Percentiles rank a stretch among this genome's conserved stretches.
Evolutionary conservation across 176 grass and related monocot species (phyloP).

Genomic region (Oryza glumipatula): DNA sequence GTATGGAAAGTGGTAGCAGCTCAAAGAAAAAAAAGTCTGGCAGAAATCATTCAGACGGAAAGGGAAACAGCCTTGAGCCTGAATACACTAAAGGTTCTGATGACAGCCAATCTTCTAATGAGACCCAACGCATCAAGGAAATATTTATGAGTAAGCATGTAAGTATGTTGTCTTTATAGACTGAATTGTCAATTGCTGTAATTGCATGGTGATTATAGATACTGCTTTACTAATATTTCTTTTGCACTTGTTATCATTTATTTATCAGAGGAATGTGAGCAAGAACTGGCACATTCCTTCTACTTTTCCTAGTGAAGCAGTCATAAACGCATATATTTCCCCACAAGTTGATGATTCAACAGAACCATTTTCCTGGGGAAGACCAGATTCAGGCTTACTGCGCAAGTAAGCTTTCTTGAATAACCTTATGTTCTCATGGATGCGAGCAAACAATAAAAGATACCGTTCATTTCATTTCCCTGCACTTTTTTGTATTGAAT

Average conservation of each 20-base stretch:
- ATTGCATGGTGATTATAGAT: slow-evolving; percentile 26
- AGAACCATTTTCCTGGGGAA: slow-evolving; percentile 87
- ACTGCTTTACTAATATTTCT: slow-evolving; percentile 27
- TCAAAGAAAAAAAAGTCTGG: slow-evolving; percentile 63
- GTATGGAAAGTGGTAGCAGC: slow-evolving; percentile 47
- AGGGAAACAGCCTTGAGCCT: slow-evolving; percentile 36
- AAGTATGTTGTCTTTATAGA: slow-evolving; percentile 42
- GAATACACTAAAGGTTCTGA: slow-evolving; percentile 47
- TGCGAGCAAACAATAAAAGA: background rate
- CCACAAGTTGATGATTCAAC: slow-evolving; percentile 92
- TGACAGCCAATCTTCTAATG: slow-evolving; percentile 52
- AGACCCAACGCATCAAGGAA: slow-evolving; percentile 58
- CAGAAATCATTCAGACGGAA: slow-evolving; percentile 48
- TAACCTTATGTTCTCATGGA: slow-evolving; percentile 9
- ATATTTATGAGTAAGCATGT: slow-evolving; percentile 95
- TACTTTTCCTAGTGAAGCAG: slow-evolving; percentile 82
- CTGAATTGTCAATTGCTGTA: slow-evolving; percentile 1
- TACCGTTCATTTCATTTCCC: slow-evolving; percentile 12
- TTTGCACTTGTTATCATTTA: slow-evolving; percentile 35
- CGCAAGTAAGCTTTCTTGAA: slow-evolving; percentile 74
- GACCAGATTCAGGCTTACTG: slow-evolving; percentile 84
- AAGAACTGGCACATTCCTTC: slow-evolving; percentile 96
- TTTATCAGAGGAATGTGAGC: slow-evolving; percentile 90
- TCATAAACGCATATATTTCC: slow-evolving; percentile 72
- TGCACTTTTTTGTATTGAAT: slow-evolving; percentile 27